phyloP scores from a whole-genome alignment of 768 basidiomycete species.

The Pulveroboletus sp. region DNA sequence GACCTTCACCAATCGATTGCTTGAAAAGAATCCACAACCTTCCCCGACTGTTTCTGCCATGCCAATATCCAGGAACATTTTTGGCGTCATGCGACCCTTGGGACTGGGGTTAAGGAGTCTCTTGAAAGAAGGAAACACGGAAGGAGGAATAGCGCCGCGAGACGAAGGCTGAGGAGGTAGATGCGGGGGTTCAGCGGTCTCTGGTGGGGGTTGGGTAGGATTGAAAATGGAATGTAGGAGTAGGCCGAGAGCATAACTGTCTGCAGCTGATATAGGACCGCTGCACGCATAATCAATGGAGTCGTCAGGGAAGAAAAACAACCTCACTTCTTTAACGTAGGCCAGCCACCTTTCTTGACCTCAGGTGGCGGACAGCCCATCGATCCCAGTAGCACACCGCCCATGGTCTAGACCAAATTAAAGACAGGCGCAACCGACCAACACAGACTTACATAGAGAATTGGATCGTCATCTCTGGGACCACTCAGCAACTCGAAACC shows the following conservation, averaged over 20 bases:
- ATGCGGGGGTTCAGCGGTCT: conserved; percentile 66
- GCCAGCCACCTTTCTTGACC: conserved; percentile 85
- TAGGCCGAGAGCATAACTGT: conserved; percentile 85
- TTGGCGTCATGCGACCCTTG: conserved; percentile 69
- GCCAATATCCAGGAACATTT: conserved; percentile 75
- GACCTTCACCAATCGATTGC: conserved; percentile 79
- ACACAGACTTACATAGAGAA: conserved; percentile 65
- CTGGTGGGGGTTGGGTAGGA: conserved; percentile 65
- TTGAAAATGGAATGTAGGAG: conserved; percentile 87
- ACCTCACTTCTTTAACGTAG: conserved; percentile 70
- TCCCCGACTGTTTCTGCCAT: conserved; percentile 59
- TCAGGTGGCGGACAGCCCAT: conserved; percentile 72
- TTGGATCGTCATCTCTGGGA: conserved; percentile 70
- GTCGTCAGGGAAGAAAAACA: background rate
- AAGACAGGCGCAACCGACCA: conserved; percentile 7
- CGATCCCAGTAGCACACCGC: conserved; percentile 57
- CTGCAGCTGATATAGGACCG: conserved; percentile 56
- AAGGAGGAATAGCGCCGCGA: conserved; percentile 68
- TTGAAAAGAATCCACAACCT: conserved; percentile 71
- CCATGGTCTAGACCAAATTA: conserved; percentile 52
- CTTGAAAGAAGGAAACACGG: conserved; percentile 78
- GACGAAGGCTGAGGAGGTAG: conserved; percentile 73
- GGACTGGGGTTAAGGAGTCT: conserved; percentile 87
- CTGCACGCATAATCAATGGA: conserved; percentile 24
- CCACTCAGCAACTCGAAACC: conserved; percentile 90